Base-by-base conservation (phyloP, 352 stramenopile genomes). In the Phytophthora melonis region DNA sequence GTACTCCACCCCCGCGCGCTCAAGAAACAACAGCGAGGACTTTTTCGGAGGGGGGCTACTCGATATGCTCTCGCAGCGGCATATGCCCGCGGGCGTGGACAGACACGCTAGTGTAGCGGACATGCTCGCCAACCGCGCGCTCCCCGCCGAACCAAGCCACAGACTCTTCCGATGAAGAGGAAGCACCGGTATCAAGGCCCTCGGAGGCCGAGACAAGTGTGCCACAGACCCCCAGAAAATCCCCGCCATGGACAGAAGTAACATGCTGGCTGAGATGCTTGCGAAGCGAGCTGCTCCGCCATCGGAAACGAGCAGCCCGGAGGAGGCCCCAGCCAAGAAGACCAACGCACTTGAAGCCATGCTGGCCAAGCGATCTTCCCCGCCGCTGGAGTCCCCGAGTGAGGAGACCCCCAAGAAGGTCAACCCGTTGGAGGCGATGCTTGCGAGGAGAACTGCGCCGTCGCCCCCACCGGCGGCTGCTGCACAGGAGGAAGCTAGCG, bases 401-500 rank as follows among this genome's bases (percentile, higher is more conserved):
- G 43, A 66, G 36, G 66, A 70, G 43, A 36, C 50, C 9, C 47
- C 60, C 3, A 47, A 73, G 52, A 86, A 83, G 54, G 62, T 57
- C 25, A 84, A 84, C 67, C 78, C 78, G 11, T 74, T 88, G 34
- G 76, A 79, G 3, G 66, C 78, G 18, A 88, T 88, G 80, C 75
- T 86, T 19, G 67, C 78, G 7, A 84, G 70, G 63, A 80, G 77
- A 58, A 57, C 59, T 53, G 45, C 66, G 16, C 43, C 70, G 14
- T 60, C 63, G 5, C 27, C 52, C 8, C 19, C 54, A 6, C 19
- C 65, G 58, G 45, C 54, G 16, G 43, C 25, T 2, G 27, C 41
- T 58, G 25, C 25, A 53, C 5, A 61, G 30, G 66, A 78, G 34
- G 58, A 70, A 54, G 30, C 52, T 0, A 64, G 53, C n/a, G 70